Evolutionary conservation across 2,329 filamentous ascomycete species (phyloP).

Genomic region (Sporothrix mexicana): DNA sequence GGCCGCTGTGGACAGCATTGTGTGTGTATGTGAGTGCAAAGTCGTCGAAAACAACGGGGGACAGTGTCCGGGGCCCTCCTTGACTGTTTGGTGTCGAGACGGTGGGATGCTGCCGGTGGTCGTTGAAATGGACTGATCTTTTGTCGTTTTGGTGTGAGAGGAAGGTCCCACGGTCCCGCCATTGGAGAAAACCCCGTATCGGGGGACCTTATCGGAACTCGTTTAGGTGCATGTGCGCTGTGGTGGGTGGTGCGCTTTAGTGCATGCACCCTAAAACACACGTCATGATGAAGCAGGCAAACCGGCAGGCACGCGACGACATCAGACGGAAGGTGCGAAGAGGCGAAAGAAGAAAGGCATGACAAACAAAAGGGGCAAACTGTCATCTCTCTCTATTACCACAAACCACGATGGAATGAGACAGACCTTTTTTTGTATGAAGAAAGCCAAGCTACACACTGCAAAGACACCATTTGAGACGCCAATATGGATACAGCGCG

Average conservation of each 20-base stretch:
- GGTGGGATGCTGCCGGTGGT: background rate
- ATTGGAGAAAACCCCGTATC: slow-evolving; percentile 25
- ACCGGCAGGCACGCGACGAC: slow-evolving; percentile 12
- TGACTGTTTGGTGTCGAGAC: background rate
- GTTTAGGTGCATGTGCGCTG: slow-evolving; percentile 18
- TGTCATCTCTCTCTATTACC: background rate
- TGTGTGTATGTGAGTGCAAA: background rate
- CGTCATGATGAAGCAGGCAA: slow-evolving; percentile 22
- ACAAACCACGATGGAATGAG: background rate
- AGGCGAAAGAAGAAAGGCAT: background rate
- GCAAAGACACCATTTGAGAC: background rate
- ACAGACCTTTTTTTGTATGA: too few species aligned
- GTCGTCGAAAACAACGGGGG: background rate
- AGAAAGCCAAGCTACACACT: too few species aligned
- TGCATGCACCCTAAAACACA: slow-evolving; percentile 21
- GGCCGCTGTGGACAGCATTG: slow-evolving; percentile 36
- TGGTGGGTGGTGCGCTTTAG: background rate
- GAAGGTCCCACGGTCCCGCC: slow-evolving; percentile 2
- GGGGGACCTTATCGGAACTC: slow-evolving; percentile 19
- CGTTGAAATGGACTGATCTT: slow-evolving; percentile 32
- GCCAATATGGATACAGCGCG: slow-evolving; percentile 54
- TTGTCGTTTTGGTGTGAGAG: too few species aligned
- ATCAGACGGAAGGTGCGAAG: background rate
- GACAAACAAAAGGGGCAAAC: background rate
- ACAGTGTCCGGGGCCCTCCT: slow-evolving; percentile 7